Base-by-base conservation (phyloP, 2,329 filamentous ascomycete species). In the Penicillium sp. region DNA sequence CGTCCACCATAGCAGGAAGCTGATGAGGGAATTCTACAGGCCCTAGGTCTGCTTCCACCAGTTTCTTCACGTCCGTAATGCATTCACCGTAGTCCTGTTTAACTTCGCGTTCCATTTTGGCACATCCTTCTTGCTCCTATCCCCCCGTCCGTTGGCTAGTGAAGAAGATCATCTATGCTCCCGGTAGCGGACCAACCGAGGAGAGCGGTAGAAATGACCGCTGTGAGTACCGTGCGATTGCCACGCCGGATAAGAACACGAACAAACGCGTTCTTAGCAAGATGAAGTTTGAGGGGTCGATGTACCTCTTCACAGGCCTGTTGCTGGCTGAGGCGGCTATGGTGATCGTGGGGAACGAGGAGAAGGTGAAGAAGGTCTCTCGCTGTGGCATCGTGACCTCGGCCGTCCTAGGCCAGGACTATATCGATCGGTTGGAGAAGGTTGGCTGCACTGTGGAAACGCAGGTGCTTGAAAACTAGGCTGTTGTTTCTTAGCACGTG, bases 1-100 rank as follows among this genome's bases (percentile, higher is more conserved):
- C 61, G 84, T 88, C 29, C 83, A 88, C 67, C 83, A 87, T 60
- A 86, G 82, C 49, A 88, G 86, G 79, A 84, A 84, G 9, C 73
- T 89, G 29, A 83, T 85, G 62, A 82, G 82, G 11, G 79, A 81
- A n/a, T 78, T 83, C 45, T 89, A 89, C 69, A 86, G 86, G 0
- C 78, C 81, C 2, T 79, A 81, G 11, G 89, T 90, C 77, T 78
- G 80, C 60, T 86, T 88, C 72, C 81, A 79, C 53, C 83, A 87
- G 66, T 87, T 85, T 69, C 79, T 84, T 72, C 81, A 80, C 26
- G 83, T 84, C 5, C 79, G 80, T 23, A 85, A 81, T 58, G 67
- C 77, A 0, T 61, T 88, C 21, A 69, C 77, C 5, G 87, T 82
- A 2, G 65, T 83, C 2, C 63, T 81, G 1, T 69, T 86, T 11